Base-by-base conservation (phyloP, 345 rosid genomes). In the Hibiscus mutabilis region DNA sequence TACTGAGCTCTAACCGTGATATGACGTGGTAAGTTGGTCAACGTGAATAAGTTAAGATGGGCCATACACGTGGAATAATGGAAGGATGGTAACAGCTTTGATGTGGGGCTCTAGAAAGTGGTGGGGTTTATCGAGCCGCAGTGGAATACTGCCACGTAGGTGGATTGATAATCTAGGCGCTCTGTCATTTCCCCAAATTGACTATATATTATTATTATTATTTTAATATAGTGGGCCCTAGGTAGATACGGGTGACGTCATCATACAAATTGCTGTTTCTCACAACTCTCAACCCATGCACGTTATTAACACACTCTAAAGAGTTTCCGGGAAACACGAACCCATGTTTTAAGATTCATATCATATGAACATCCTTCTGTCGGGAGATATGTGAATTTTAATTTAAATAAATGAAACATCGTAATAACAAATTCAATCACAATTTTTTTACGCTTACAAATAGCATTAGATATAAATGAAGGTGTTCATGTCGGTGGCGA, bases 201-300 rank as follows among this genome's bases (percentile, higher is more conserved):
- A 78, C 70, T 70, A 70, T 37, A 81, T 81, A 75, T 79, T 78
- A 63, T 66, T 69, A 60, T 66, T 69, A 60, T 75, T 76, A n/a
- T n/a, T n/a, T 70, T 74, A 72, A 72, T 69, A 25, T 37, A 59
- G 27, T 75, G 79, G 53, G 37, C 84, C 85, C 59, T 0, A 2
- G 16, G 16, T 24, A 35, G 83, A 79, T 78, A 67, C 68, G 78
- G 47, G 21, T 73, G 81, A 68, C 78, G 79, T 82, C 84, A 74
- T 58, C 49, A 31, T 22, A 35, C 18, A 19, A 1, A 72, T 11
- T 16, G 2, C 18, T 21, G 0, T 56, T 7, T 16, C 16, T 4
- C 31, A 37, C 3, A 42, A 53, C 40, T 61, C 74, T 74, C 77
- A 37, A 7, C 63, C 0, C 4, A 14, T 13, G 47, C 52, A 40